Conservation (phyloP, 306 rosid species). For the Hippophae tibetana region DNA sequence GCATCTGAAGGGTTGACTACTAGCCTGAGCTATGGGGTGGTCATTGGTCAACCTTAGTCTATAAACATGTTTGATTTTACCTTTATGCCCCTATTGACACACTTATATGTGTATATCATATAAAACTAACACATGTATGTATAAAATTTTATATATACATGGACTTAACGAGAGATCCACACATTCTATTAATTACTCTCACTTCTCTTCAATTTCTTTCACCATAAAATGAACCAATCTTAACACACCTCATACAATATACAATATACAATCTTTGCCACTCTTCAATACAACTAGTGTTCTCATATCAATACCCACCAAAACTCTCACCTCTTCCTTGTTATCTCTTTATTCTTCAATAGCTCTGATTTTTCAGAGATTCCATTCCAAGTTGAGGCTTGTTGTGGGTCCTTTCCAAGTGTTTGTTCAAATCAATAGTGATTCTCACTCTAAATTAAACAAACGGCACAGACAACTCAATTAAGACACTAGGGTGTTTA, state of each 20-base stretch:
- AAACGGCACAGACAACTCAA: constrained; percentile 13
- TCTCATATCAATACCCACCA: constrained; percentile 78
- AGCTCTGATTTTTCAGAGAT: constrained; percentile 13
- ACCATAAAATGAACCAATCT: too few species aligned
- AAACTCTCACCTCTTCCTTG: constrained; percentile 48
- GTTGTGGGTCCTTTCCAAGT: constrained; percentile 10
- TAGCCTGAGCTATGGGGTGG: too few species aligned
- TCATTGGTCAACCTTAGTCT: too few species aligned
- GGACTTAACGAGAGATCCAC: too few species aligned
- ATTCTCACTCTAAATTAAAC: constrained; percentile 4
- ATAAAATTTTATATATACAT: too few species aligned
- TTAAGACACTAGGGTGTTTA: constrained; percentile 22
- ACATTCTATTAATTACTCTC: too few species aligned
- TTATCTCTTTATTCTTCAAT: constrained; percentile 36
- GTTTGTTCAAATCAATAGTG: constrained; percentile 2
- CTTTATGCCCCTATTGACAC: too few species aligned
- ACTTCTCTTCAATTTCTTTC: too few species aligned
- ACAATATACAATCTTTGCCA: constrained; percentile 70
- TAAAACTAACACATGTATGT: too few species aligned
- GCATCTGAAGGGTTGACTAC: too few species aligned
- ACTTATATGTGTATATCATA: too few species aligned
- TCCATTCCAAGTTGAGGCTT: constrained; percentile 28
- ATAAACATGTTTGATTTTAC: too few species aligned
- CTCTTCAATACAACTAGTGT: constrained; percentile 55
- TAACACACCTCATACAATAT: constrained; percentile 32